Percentiles rank a stretch among this genome's conserved stretches.
Evolutionary conservation across 306 rosid genomes (phyloP).

Genomic region (Quercus ilex): DNA sequence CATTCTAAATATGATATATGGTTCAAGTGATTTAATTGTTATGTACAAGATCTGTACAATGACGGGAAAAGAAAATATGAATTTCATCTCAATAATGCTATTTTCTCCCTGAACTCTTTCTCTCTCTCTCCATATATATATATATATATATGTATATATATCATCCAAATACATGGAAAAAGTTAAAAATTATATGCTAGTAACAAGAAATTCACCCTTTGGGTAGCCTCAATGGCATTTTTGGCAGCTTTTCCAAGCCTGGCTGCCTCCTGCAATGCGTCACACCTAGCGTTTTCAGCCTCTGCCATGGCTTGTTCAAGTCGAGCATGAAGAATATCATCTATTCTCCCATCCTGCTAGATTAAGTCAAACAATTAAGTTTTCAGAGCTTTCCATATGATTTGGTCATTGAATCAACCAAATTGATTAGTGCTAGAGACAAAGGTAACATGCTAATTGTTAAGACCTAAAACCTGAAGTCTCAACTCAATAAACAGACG

Average conservation of each 20-base stretch:
- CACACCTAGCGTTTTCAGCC: slow-evolving; percentile 56
- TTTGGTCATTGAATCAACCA: not conserved
- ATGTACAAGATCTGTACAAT: not conserved
- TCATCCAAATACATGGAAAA: not conserved
- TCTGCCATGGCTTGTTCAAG: slow-evolving; percentile 60
- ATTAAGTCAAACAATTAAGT: slow-evolving; percentile 4
- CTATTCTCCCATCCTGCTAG: slow-evolving; percentile 60
- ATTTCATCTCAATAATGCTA: not conserved
- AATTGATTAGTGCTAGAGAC: not conserved
- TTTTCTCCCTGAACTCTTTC: not conserved
- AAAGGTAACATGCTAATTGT: slow-evolving; percentile 9
- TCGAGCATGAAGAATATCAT: slow-evolving; percentile 52
- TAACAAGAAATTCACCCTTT: slow-evolving; percentile 40
- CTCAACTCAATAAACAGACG: not conserved
- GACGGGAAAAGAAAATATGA: not conserved
- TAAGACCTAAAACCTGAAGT: slow-evolving; percentile 2
- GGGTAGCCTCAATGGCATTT: slow-evolving; percentile 50
- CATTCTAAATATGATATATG: not conserved
- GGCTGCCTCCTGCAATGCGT: slow-evolving; percentile 48
- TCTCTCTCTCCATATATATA: too few relatives aligned
- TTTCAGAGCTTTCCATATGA: not conserved
- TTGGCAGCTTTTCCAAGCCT: slow-evolving; percentile 64
- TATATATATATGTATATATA: not conserved
- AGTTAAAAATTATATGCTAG: not conserved
- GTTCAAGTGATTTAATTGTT: not conserved